phyloP scores from a whole-genome alignment of 2,329 filamentous ascomycete genomes.

The Aspergillus tubingensis region DNA sequence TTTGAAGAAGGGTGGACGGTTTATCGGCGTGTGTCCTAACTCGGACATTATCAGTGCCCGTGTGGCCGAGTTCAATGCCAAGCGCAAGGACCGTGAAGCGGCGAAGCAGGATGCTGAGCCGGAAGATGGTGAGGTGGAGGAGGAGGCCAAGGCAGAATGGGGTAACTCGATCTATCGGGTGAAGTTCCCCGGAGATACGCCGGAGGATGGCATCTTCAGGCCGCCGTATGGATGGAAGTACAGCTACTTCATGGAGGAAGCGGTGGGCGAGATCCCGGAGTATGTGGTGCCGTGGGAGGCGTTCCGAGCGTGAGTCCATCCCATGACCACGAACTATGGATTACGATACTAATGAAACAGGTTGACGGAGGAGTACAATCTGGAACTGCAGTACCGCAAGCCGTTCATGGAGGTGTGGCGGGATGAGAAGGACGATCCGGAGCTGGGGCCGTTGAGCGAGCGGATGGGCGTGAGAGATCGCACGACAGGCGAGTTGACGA shows the following conservation, averaged over 20 bases:
- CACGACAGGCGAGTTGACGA: constrained; percentile 64
- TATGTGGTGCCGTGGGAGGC: constrained; percentile 98
- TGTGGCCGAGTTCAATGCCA: constrained; percentile 75
- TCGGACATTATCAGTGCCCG: constrained; percentile 82
- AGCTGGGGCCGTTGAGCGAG: constrained; percentile 82
- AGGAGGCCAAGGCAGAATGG: constrained; percentile 73
- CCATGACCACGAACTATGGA: constrained; percentile 2
- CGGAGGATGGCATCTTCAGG: constrained; percentile 84
- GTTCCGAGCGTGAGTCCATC: constrained; percentile 68
- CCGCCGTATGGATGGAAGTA: constrained; percentile 98
- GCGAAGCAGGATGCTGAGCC: constrained; percentile 40
- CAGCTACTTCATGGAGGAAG: constrained; percentile 92
- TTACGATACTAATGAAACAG: constrained; percentile 25
- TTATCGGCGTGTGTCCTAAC: constrained; percentile 96
- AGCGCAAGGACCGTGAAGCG: constrained; percentile 47
- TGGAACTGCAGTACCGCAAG: constrained; percentile 92
- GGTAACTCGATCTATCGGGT: constrained; percentile 93
- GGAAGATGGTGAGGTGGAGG: constrained; percentile 55
- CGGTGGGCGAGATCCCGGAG: constrained; percentile 93
- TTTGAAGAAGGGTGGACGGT: constrained; percentile 89
- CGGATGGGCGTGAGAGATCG: constrained; percentile 90
- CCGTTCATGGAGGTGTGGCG: constrained; percentile 90
- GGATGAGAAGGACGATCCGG: constrained; percentile 80
- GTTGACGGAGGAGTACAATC: constrained; percentile 91
- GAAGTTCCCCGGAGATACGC: constrained; percentile 79